Percentiles rank a stretch among this genome's conserved stretches.
These are phyloP conservation scores for Climacium dendroides DNA, from an alignment of 225 moss, liverwort and hornwort species.

Conservation along the genomic window DNA sequence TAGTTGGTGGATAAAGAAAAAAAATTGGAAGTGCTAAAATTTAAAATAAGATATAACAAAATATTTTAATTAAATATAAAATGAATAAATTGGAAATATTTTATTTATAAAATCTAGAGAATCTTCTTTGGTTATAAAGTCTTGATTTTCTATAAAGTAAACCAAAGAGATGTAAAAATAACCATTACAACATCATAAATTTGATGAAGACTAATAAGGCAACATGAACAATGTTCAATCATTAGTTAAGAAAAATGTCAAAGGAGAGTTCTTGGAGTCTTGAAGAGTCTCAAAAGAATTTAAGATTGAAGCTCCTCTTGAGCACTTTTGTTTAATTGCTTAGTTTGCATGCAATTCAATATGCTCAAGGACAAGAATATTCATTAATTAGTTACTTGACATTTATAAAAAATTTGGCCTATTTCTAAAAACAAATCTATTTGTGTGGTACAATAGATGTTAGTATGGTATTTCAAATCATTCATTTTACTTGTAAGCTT, in stretches of 20 bases:
- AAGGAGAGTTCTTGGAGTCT: fast-evolving
- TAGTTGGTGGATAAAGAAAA: background rate
- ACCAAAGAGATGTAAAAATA: background rate
- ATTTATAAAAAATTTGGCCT: background rate
- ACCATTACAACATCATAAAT: background rate
- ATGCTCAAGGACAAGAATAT: background rate
- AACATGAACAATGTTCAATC: background rate
- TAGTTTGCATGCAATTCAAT: background rate
- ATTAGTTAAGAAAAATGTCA: fast-evolving
- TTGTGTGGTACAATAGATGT: background rate
- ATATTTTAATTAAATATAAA: fast-evolving
- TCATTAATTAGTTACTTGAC: background rate
- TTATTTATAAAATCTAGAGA: background rate
- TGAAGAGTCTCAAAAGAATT: too few relatives aligned
- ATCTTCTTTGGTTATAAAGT: too few relatives aligned
- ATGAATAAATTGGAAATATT: background rate
- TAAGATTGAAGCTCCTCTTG: too few relatives aligned
- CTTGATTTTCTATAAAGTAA: background rate
- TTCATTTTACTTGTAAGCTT: background rate
- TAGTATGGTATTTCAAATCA: background rate
- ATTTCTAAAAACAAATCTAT: background rate
- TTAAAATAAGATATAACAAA: too few relatives aligned
- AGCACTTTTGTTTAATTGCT: background rate
- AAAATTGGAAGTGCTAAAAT: background rate
- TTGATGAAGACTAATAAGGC: background rate